Conservation (phyloP, 2,329 filamentous ascomycete species). For the Ceratocystis colombiana region DNA sequence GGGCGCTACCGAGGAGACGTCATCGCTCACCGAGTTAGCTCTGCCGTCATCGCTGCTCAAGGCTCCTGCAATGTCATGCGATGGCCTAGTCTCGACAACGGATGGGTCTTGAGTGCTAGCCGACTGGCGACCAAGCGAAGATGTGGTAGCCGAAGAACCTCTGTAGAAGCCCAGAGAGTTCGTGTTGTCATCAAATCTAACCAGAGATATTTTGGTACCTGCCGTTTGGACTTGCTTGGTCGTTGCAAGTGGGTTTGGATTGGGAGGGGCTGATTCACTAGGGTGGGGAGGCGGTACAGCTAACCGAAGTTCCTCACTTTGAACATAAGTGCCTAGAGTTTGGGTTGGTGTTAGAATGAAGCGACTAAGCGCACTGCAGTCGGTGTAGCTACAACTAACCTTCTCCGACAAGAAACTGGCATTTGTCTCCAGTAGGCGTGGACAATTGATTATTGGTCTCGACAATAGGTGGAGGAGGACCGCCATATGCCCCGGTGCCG, state of each 20-base stretch:
- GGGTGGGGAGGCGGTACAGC: constrained; percentile 93
- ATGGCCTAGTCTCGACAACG: constrained; percentile 46
- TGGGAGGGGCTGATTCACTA: constrained; percentile 76
- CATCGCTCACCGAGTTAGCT: constrained; percentile 46
- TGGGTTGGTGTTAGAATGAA: background rate
- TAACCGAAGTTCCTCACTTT: constrained; percentile 83
- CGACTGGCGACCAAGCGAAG: constrained; percentile 38
- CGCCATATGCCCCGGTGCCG: constrained; percentile 61
- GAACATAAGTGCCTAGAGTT: constrained; percentile 67
- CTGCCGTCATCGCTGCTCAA: constrained; percentile 47
- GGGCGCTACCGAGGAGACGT: constrained; percentile 42
- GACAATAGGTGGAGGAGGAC: constrained; percentile 54
- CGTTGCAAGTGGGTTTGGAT: constrained; percentile 84
- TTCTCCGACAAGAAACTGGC: constrained; percentile 88
- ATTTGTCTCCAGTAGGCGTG: constrained; percentile 70
- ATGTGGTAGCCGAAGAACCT: constrained; percentile 42
- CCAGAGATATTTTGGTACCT: constrained; percentile 74
- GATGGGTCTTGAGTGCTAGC: constrained; percentile 52
- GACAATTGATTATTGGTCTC: constrained; percentile 88
- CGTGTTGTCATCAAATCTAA: constrained; percentile 56
- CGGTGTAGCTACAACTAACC: constrained; percentile 40
- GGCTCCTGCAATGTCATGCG: constrained; percentile 46
- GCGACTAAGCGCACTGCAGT: background rate
- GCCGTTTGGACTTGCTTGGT: constrained; percentile 70
- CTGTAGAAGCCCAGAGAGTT: constrained; percentile 46